A percentile compares a stretch with the other conserved stretches of the same genome.
Conservation (phyloP, 768 basidiomycete species). For the Xanthoconium purpureum region DNA sequence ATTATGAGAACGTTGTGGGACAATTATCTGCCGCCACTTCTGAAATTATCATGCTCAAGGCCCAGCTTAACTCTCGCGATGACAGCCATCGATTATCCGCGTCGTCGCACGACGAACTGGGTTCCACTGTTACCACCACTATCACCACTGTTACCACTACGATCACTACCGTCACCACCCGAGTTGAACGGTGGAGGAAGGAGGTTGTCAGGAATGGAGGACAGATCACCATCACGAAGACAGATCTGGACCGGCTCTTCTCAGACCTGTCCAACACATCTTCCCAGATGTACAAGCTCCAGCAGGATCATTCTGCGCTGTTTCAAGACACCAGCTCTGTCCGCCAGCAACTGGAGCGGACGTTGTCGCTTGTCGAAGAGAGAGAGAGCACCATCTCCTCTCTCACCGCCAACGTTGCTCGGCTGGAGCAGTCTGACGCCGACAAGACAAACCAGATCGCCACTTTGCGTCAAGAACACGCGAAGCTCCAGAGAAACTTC, state of each 20-base stretch:
- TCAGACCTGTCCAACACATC: not conserved
- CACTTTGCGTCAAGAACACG: no score
- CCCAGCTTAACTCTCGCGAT: not conserved
- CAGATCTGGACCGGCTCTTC: slow-evolving; percentile 5
- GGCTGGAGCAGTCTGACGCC: no score
- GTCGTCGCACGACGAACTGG: not conserved
- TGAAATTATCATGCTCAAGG: not conserved
- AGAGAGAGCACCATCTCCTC: no score
- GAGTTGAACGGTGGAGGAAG: not conserved
- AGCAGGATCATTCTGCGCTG: not conserved
- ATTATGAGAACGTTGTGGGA: not conserved
- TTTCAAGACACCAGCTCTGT: not conserved
- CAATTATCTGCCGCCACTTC: not conserved
- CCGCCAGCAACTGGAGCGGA: not conserved
- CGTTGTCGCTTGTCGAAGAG: no score
- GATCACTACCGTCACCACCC: not conserved
- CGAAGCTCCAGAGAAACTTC: no score
- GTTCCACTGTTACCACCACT: not conserved
- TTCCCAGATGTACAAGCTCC: not conserved
- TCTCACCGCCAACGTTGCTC: no score
- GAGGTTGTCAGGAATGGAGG: not conserved
- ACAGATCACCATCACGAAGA: not conserved
- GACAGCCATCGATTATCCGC: not conserved
- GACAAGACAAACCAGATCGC: no score
- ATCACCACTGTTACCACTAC: not conserved